Percentiles rank a stretch among this genome's conserved stretches.
phyloP scores from a whole-genome alignment of 305 asterid species.

The Striga hermonthica region DNA sequence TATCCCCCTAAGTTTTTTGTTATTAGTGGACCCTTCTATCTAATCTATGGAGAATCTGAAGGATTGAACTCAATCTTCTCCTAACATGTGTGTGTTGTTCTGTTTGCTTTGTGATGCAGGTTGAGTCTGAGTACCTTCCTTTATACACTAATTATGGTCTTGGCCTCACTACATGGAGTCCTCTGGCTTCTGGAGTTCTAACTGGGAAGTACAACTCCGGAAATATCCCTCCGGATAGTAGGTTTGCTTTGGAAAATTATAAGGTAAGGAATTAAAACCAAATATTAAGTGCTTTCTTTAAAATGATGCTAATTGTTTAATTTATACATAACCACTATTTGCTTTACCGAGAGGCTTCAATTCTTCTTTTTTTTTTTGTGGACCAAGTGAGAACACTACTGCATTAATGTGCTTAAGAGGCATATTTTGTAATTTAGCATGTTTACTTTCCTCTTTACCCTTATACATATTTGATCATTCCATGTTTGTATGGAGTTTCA shows the following conservation, averaged over 20 bases:
- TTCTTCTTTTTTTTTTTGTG: background rate
- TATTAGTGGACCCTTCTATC: background rate
- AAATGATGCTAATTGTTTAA: background rate
- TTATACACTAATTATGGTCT: slow-evolving; percentile 76
- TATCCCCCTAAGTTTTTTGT: background rate
- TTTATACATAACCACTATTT: background rate
- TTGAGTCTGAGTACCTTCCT: slow-evolving; percentile 85
- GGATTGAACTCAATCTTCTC: background rate
- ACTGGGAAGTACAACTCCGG: slow-evolving; percentile 80
- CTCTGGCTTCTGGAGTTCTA: slow-evolving; percentile 94
- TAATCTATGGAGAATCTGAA: background rate
- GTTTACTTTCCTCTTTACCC: background rate
- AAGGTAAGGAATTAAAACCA: slow-evolving; percentile 50
- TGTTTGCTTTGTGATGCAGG: slow-evolving; percentile 47
- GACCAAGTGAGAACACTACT: background rate
- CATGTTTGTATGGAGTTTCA: background rate
- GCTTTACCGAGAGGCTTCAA: background rate
- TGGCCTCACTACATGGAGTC: slow-evolving; percentile 99
- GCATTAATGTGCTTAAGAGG: background rate
- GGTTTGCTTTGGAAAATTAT: slow-evolving; percentile 93
- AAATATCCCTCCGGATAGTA: slow-evolving; percentile 70
- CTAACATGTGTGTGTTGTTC: background rate
- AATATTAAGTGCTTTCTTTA: background rate
- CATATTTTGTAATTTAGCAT: slow-evolving; percentile 9
- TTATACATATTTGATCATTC: background rate